Percentiles rank a stretch among this genome's conserved stretches.
phyloP scores from a whole-genome alignment of 371 early-diverging fungal genomes.

The Parasitella parasitica region DNA sequence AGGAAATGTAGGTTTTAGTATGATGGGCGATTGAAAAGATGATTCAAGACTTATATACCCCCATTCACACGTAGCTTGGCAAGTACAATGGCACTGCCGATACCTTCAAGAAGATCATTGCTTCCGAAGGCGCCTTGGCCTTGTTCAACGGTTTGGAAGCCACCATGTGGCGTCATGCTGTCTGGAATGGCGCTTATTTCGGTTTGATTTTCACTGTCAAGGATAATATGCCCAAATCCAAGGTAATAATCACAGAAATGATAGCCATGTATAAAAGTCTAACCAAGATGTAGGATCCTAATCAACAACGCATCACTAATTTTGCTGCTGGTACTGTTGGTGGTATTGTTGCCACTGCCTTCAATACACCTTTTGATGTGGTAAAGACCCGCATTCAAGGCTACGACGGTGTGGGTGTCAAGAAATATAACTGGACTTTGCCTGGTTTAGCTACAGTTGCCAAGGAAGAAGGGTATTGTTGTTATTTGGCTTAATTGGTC shows the following conservation, averaged over 20 bases:
- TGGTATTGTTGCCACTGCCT: conserved; percentile 91
- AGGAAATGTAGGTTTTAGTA: conserved; percentile 56
- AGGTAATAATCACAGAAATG: too few species aligned
- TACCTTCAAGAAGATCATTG: conserved; percentile 71
- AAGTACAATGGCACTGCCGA: conserved; percentile 79
- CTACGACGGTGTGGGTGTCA: conserved; percentile 60
- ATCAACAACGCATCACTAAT: conserved; percentile 79
- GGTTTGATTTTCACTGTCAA: conserved; percentile 85
- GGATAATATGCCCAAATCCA: conserved; percentile 77
- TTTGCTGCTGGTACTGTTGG: conserved; percentile 94
- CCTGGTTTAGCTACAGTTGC: conserved; percentile 85
- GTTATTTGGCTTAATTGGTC: background rate
- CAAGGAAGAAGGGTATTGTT: conserved; percentile 84
- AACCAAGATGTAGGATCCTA: conserved; percentile 50
- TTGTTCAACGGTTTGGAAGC: conserved; percentile 94
- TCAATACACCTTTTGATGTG: conserved; percentile 97
- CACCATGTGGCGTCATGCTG: conserved; percentile 92
- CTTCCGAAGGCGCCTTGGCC: conserved; percentile 78
- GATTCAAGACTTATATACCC: background rate
- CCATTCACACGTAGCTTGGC: conserved; percentile 66
- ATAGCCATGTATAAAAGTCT: background rate
- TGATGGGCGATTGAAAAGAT: background rate
- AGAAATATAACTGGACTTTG: conserved; percentile 88
- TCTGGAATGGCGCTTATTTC: conserved; percentile 94
- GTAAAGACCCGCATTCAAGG: conserved; percentile 97